Base-by-base conservation (phyloP, 768 basidiomycete genomes). In the Naganishia onofrii region DNA sequence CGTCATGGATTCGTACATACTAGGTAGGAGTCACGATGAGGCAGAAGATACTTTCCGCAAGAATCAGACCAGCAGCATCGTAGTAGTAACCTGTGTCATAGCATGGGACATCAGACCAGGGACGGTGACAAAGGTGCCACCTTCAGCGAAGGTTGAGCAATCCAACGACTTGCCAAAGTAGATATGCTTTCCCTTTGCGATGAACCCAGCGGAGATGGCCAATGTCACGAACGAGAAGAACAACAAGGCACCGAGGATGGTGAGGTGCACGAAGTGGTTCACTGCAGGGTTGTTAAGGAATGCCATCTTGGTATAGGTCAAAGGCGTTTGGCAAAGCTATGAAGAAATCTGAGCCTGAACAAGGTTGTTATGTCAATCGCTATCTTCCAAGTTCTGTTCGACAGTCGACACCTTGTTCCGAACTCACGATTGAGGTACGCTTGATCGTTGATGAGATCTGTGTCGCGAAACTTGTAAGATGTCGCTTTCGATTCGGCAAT, bases 181-280 rank as follows among this genome's bases (percentile, higher is more conserved):
- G 15, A 4, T 7, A 42, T 29, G 34, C 26, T 63, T 63, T 2
- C 42, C 42, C 23, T 42, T 46, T 15, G 36, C 60, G 5, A 63
- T 29, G 29, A 63, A 63, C 21, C 31, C 60, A 15, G 60, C 60
- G 38, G 60, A 63, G 60, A 63, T 26, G 12, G 60, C 60, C 60
- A 63, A 46, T 2, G 60, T 63, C 60, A 63, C 21, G 26, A 63
- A 63, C 28, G 38, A 36, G 29, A 63, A 63, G 32, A 63, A 63
- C 23, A 63, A 26, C 10, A 63, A 44, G 42, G 23, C 26, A 8
- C 38, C 60, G 38, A 63, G 60, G 26, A 63, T 42, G 8, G 42
- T 12, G 60, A 63, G 60, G 23, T 63, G 60, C 26, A 44, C 42
- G 23, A 46, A 34, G 38, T 63, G 60, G 38, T 63, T 63, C 12